phyloP scores from a whole-genome alignment of 331 rosid species.

The Quercus phellos region DNA sequence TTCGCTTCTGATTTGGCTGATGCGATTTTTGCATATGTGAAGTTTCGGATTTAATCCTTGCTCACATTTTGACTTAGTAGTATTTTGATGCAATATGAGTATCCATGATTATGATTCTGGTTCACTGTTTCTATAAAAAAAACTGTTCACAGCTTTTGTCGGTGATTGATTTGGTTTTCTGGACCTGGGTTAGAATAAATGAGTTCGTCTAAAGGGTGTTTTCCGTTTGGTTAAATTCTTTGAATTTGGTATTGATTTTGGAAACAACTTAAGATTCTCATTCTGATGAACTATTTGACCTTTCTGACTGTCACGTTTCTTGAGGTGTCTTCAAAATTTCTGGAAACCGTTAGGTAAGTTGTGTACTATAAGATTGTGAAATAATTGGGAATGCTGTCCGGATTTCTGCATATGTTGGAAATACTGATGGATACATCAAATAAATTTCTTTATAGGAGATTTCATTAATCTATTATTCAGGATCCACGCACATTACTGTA shows the following conservation, averaged over 20 bases:
- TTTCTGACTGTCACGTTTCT: neutral
- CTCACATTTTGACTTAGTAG: constrained; percentile 5
- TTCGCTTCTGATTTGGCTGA: constrained; percentile 11
- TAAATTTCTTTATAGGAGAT: neutral
- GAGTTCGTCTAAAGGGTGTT: neutral
- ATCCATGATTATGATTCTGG: neutral
- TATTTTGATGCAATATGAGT: constrained; percentile 3
- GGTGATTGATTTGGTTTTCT: neutral
- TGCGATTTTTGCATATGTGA: neutral
- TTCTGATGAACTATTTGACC: constrained; percentile 12
- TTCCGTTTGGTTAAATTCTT: neutral
- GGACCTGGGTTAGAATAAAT: neutral
- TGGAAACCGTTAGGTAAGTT: neutral
- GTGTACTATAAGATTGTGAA: neutral
- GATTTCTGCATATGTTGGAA: neutral
- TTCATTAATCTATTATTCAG: neutral
- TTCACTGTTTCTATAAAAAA: neutral
- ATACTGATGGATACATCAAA: neutral
- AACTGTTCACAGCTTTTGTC: neutral
- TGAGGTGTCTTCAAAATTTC: constrained; percentile 5
- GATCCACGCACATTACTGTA: neutral
- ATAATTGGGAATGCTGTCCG: neutral
- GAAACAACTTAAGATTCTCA: constrained; percentile 18
- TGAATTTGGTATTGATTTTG: neutral
- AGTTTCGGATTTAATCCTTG: constrained; percentile 6